Percentiles rank a stretch among this genome's conserved stretches.
These are phyloP conservation scores for Syncephalastrum racemosum DNA, from an alignment of 371 early-diverging fungal genomes.

Conservation along the genomic window DNA sequence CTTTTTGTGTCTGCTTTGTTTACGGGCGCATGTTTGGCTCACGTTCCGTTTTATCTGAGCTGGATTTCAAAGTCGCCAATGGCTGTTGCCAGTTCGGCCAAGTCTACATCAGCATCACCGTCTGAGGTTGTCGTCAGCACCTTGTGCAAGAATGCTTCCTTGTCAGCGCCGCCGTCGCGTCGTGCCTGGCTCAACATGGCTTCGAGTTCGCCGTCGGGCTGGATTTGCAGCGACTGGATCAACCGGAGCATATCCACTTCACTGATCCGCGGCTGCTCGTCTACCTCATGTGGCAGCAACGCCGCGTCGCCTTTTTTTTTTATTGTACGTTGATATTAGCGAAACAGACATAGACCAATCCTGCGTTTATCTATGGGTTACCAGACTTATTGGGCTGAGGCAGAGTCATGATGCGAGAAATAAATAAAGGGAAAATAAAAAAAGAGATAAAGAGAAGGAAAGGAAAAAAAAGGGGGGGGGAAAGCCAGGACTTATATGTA, in stretches of 20 bases:
- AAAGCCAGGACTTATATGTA: no score
- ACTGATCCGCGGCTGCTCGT: conserved; percentile 6
- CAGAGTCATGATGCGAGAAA: no score
- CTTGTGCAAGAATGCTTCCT: conserved; percentile 12
- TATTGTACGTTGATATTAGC: neutral
- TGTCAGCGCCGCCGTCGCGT: conserved; percentile 14
- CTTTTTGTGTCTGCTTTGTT: no score
- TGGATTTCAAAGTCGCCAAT: conserved; percentile 23
- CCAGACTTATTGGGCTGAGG: neutral
- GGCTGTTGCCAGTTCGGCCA: conserved; percentile 15
- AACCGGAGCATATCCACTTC: conserved; percentile 17
- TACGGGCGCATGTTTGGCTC: no score
- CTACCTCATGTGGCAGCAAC: neutral
- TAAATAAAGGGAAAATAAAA: no score
- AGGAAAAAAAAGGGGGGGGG: no score
- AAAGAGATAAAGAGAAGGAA: no score
- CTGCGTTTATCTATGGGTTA: no score
- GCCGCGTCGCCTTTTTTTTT: neutral
- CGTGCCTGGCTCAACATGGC: conserved; percentile 10
- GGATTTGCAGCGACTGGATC: conserved; percentile 11
- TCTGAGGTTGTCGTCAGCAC: conserved; percentile 3
- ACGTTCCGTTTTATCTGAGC: conserved; percentile 4
- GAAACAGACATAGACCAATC: no score
- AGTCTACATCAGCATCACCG: conserved; percentile 7
- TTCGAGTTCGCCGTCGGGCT: conserved; percentile 9